Evolutionary conservation across 345 rosid species (phyloP), one percentile per base, ranked within the genome.

Genomic region (Arabidopsis arenosa): DNA sequence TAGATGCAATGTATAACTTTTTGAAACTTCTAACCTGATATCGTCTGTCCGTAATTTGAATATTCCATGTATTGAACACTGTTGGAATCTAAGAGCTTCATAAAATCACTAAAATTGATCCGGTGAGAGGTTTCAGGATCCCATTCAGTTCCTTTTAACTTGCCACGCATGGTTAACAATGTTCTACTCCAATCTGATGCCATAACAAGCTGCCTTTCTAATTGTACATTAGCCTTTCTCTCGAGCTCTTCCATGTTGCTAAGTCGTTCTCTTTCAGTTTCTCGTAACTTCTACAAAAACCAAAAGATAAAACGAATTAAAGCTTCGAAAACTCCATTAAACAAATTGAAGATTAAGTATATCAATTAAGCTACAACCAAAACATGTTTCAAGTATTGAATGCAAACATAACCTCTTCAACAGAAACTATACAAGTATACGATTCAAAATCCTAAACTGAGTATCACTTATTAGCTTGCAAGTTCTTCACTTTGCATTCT

Each of bases 191-290:
- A 93, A 43, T 80, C 64, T 4, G 97, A 93, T 58, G 94, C 97
- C 94, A 90, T 82, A 4, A 93, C 93, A 74, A 93, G 87, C 86
- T 91, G 97, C 76, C 97, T 93, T 77, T 91, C 98, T 78, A 93
- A 67, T 60, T 93, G 98, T 61, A 88, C 56, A 63, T 88, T 84
- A 36, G 96, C 91, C 70, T 86, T 93, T 61, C 91, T 86, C 40
- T 89, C 89, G 0, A 91, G 75, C 76, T 93, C 96, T 74, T 91
- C 96, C 84, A 82, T 61, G 39, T 86, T 79, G 72, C 82, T 82
- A 43, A 92, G 80, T 67, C 98, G 82, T 43, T 86, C 76, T 76
- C 86, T 81, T 77, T 94, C 96, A 4, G 83, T 85, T 53, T 92
- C 89, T 59, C 82, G 87, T 80, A 89, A 73, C 73, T 83, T 86